phyloP scores from a whole-genome alignment of 441 rosid genomes.

The Adansonia gregorii region DNA sequence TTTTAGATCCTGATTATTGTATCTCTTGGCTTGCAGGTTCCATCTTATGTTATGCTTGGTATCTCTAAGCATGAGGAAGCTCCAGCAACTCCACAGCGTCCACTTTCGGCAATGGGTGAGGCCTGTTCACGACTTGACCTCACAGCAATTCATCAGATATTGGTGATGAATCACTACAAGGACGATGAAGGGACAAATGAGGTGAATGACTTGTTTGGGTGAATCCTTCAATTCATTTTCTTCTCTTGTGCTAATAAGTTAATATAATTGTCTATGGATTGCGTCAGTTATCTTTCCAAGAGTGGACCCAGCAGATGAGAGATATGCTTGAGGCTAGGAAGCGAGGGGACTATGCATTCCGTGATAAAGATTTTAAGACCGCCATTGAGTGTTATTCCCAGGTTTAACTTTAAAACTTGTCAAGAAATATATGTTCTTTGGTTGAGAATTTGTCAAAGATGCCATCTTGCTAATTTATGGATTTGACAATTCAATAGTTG shows the following conservation, averaged over 20 bases:
- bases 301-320: no score
- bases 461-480: neutral
- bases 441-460: neutral
- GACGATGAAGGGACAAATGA: constrained; percentile 4
- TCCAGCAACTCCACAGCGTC: neutral
- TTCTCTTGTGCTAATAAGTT: no score
- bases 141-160: neutral
- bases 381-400: constrained; percentile 2
- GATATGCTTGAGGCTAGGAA: neutral
- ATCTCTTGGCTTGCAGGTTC: neutral
- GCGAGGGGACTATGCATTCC: neutral
- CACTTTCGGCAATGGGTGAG: neutral
- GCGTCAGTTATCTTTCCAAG: no score
- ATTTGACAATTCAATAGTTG: no score
- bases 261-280: no score
- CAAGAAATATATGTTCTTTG: neutral
- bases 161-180: constrained; percentile 1
- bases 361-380: neutral
- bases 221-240: no score
- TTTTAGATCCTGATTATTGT: constrained; percentile 7
- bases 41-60: neutral
- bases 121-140: neutral
- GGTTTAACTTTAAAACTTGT: neutral
- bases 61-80: neutral
- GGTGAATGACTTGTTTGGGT: neutral